A percentile compares a stretch with the other conserved stretches of the same genome.
Conservation (phyloP, 768 basidiomycete genomes). For the Pluteus cervinus region DNA sequence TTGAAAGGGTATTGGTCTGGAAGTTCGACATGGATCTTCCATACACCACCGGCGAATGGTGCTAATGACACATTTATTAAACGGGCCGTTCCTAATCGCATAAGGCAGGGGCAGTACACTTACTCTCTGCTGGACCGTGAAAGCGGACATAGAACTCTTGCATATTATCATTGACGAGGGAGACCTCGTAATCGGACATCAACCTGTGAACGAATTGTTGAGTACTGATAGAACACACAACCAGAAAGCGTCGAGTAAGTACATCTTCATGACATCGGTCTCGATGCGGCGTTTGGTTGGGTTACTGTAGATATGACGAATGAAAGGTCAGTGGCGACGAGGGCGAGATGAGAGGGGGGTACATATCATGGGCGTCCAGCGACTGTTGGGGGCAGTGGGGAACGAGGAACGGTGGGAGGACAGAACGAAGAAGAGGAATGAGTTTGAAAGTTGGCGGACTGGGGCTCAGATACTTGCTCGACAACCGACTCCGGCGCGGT, state of each 20-base stretch:
- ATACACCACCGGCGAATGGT: constrained; percentile 94
- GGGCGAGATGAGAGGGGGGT: background rate
- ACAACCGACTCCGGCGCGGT: constrained; percentile 8
- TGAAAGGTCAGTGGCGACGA: constrained; percentile 11
- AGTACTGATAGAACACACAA: constrained; percentile 4
- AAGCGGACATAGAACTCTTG: constrained; percentile 98
- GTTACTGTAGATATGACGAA: constrained; percentile 50
- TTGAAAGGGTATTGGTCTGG: constrained; percentile 99
- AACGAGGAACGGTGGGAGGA: constrained; percentile 1
- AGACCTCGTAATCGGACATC: constrained; percentile 99
- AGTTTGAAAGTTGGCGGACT: too few species aligned
- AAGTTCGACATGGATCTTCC: constrained; percentile 99
- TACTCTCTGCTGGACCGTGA: constrained; percentile 91
- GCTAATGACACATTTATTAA: constrained; percentile 41
- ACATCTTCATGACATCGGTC: constrained; percentile 99
- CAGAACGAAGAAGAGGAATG: constrained; percentile 6
- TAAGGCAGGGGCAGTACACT: constrained; percentile 20
- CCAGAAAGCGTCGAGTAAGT: constrained; percentile 17
- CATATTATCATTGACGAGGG: constrained; percentile 96
- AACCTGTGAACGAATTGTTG: constrained; percentile 53
- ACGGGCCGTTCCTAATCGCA: background rate
- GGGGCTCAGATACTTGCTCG: too few species aligned
- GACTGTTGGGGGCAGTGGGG: constrained; percentile 8
- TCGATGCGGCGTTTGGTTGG: constrained; percentile 91
- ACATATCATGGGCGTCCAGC: constrained; percentile 60